Percentiles rank a stretch among this genome's conserved stretches.
phyloP scores from a whole-genome alignment of 345 rosid genomes.

The Eucalyptus fibrosa region DNA sequence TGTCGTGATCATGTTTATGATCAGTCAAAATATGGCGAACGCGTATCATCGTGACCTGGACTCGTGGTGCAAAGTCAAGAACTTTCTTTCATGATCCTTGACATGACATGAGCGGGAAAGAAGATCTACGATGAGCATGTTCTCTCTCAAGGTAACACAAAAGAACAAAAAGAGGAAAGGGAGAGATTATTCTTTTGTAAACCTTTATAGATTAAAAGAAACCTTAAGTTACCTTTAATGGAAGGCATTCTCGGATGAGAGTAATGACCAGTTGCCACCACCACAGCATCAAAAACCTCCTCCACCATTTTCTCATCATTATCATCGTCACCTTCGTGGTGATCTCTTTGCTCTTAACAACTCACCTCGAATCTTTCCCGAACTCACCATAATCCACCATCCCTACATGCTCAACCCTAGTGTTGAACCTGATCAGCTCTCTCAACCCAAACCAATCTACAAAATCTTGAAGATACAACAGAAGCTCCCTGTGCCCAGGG shows the following conservation, averaged over 20 bases:
- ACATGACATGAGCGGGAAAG: background rate
- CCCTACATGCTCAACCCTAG: constrained; percentile 64
- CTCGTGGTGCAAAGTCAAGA: background rate
- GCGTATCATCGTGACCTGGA: background rate
- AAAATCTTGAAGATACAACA: constrained; percentile 67
- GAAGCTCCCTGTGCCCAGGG: constrained; percentile 76
- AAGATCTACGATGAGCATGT: background rate
- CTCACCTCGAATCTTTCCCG: constrained; percentile 44
- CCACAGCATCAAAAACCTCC: constrained; percentile 84
- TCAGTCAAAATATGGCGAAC: background rate
- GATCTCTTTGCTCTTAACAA: constrained; percentile 40
- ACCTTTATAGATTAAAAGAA: background rate
- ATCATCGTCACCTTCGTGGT: background rate
- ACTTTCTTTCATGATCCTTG: background rate
- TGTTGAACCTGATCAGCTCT: constrained; percentile 67
- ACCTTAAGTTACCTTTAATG: constrained; percentile 43
- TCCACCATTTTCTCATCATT: constrained; percentile 21
- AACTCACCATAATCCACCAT: constrained; percentile 31
- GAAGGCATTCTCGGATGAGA: constrained; percentile 65
- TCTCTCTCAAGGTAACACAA: background rate
- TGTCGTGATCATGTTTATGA: background rate
- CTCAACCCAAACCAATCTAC: constrained; percentile 51
- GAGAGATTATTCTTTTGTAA: background rate
- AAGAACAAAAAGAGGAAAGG: background rate
- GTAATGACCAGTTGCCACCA: constrained; percentile 84